Percentiles rank a stretch among this genome's conserved stretches.
Evolutionary conservation across 1,284 basidiomycete genomes (phyloP).

Genomic region (Sparassis latifolia): DNA sequence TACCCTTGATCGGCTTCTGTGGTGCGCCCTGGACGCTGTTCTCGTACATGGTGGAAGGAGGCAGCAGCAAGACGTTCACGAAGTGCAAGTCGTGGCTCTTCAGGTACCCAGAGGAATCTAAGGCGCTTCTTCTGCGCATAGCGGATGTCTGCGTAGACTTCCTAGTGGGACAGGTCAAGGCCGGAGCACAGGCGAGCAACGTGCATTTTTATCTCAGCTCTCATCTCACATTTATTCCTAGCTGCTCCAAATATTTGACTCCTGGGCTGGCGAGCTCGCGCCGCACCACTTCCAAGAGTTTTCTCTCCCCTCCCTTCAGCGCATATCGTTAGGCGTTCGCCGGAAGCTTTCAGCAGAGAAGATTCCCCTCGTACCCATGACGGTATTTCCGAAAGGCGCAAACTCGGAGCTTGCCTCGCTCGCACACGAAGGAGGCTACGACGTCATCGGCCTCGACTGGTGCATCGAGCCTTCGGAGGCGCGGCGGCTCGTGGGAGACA

Average conservation of each 20-base stretch:
- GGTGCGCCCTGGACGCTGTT: conserved; percentile 97
- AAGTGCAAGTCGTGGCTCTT: conserved; percentile 92
- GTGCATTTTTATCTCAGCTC: conserved; percentile 1
- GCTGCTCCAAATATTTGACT: conserved; percentile 95
- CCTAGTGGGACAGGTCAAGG: conserved; percentile 85
- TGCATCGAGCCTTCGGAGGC: conserved; percentile 71
- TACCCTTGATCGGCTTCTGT: conserved; percentile 92
- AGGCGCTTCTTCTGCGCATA: conserved; percentile 68
- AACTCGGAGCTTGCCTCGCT: conserved; percentile 59
- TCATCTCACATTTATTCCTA: conserved; percentile 25
- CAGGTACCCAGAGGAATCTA: conserved; percentile 79
- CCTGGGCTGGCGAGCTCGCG: conserved; percentile 87
- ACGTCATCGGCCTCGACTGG: conserved; percentile 89
- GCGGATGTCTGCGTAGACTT: conserved; percentile 84
- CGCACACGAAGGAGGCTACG: conserved; percentile 64
- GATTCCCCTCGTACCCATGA: conserved; percentile 70
- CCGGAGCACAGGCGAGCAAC: conserved; percentile 80
- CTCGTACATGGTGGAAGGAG: conserved; percentile 95
- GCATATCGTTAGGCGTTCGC: conserved; percentile 63
- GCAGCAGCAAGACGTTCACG: conserved; percentile 81
- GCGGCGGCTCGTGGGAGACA: conserved; percentile 49
- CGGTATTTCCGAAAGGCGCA: conserved; percentile 91
- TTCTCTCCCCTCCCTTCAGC: conserved; percentile 60
- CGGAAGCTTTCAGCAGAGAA: conserved; percentile 45
- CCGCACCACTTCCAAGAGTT: conserved; percentile 79